Evolutionary conservation across 768 basidiomycete genomes (phyloP).

Genomic region (Arthromyces matolae): DNA sequence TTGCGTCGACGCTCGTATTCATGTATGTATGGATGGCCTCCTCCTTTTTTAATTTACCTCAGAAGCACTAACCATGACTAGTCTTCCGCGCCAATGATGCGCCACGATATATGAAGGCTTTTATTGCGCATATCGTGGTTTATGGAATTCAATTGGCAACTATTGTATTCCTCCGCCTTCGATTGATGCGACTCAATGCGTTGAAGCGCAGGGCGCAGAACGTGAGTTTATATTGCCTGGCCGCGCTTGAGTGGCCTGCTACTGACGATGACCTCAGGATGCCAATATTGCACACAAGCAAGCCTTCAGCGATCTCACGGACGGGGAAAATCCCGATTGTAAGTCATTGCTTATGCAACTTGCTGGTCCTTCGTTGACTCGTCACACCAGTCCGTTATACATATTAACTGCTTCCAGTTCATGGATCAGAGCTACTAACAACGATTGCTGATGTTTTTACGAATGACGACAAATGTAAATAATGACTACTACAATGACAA

Average conservation of each 20-base stretch:
- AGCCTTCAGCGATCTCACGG: conserved; percentile 49
- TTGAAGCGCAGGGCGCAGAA: conserved; percentile 38
- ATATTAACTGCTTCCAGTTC: conserved; percentile 20
- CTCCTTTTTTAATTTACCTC: too few species aligned
- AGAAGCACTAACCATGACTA: conserved; percentile 11
- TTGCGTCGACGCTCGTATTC: conserved; percentile 46
- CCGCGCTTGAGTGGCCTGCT: too few species aligned
- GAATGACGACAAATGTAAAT: too few species aligned
- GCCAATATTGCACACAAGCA: conserved; percentile 34
- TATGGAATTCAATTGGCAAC: conserved; percentile 41
- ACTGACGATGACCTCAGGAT: conserved; percentile 17
- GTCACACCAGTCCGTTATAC: conserved; percentile 32
- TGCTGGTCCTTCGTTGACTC: not conserved
- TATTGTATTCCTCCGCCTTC: conserved; percentile 36
- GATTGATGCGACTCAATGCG: conserved; percentile 39
- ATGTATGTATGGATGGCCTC: conserved; percentile 24
- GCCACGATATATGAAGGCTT: conserved; percentile 45
- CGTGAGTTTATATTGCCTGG: too few species aligned
- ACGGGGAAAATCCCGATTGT: conserved; percentile 46
- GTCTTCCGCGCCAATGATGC: conserved; percentile 44
- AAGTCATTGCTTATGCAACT: conserved; percentile 10
- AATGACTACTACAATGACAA: too few species aligned
- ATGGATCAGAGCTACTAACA: not conserved
- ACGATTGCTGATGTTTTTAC: not conserved
- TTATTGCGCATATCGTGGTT: conserved; percentile 43